A percentile compares a stretch with the other conserved stretches of the same genome.
phyloP scores from a whole-genome alignment of 2,329 filamentous ascomycete genomes.

The Arthrobotrys iridis region DNA sequence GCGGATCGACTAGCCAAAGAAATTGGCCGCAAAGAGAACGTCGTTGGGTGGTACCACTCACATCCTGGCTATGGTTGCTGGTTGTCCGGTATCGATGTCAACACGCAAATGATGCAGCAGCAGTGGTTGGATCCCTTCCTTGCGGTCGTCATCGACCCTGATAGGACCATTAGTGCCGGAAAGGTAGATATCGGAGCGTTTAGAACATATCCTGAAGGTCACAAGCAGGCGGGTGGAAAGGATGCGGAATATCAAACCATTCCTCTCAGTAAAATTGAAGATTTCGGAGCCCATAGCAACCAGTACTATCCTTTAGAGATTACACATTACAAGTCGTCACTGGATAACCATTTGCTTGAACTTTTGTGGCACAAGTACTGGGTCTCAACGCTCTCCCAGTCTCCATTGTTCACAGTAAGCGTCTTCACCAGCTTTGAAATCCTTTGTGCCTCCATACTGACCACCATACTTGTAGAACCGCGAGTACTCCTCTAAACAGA shows the following conservation, averaged over 20 bases:
- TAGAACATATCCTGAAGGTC: slow-evolving; percentile 82
- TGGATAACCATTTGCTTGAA: slow-evolving; percentile 86
- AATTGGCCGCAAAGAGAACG: slow-evolving; percentile 83
- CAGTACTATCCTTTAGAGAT: slow-evolving; percentile 92
- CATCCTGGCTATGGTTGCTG: slow-evolving; percentile 98
- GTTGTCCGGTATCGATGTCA: slow-evolving; percentile 94
- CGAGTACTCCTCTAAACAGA: slow-evolving; percentile 91
- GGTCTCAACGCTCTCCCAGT: slow-evolving; percentile 94
- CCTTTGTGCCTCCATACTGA: background rate
- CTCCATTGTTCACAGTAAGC: slow-evolving; percentile 76
- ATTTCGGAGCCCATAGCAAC: slow-evolving; percentile 91
- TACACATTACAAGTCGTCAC: slow-evolving; percentile 90
- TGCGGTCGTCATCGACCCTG: slow-evolving; percentile 94
- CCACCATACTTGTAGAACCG: slow-evolving; percentile 69
- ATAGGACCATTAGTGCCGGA: slow-evolving; percentile 90
- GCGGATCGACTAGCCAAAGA: slow-evolving; percentile 77
- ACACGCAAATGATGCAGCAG: slow-evolving; percentile 87
- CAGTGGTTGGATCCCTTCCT: slow-evolving; percentile 88
- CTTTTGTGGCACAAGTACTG: slow-evolving; percentile 99
- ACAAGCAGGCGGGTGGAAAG: slow-evolving; percentile 69
- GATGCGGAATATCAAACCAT: slow-evolving; percentile 77
- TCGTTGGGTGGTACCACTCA: slow-evolving; percentile 97
- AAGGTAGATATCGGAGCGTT: slow-evolving; percentile 98
- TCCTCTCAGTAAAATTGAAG: slow-evolving; percentile 90
- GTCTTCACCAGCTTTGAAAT: background rate